Evolutionary conservation across 2,329 filamentous ascomycete genomes (phyloP).

Genomic region (Hortaea sp.): DNA sequence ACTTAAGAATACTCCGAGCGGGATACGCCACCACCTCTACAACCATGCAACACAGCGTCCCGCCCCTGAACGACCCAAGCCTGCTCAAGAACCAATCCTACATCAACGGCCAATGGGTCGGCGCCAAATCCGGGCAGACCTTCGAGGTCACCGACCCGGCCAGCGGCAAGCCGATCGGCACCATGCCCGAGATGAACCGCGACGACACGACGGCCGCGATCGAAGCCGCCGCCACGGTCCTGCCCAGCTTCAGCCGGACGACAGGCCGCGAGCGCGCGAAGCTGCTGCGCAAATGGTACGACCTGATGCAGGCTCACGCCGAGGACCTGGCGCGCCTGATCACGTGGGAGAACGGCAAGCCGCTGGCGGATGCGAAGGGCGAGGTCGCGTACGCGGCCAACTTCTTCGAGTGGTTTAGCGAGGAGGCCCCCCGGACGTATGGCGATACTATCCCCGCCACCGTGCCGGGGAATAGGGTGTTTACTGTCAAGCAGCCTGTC

Average conservation of each 20-base stretch:
- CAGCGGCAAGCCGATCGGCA: constrained; percentile 70
- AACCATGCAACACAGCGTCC: constrained; percentile 32
- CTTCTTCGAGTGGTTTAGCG: constrained; percentile 74
- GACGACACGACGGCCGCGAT: constrained; percentile 75
- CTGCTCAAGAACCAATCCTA: constrained; percentile 79
- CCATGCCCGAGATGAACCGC: constrained; percentile 71
- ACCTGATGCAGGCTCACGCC: constrained; percentile 65
- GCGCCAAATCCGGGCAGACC: constrained; percentile 75
- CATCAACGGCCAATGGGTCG: constrained; percentile 87
- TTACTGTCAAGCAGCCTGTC: constrained; percentile 72
- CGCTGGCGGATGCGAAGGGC: constrained; percentile 61
- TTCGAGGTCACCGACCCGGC: constrained; percentile 87
- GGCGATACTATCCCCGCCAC: constrained; percentile 66
- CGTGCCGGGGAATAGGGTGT: constrained; percentile 61
- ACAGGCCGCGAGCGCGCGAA: constrained; percentile 66
- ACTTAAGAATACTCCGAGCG: constrained; percentile 25
- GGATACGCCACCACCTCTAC: constrained; percentile 24
- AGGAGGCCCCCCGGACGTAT: constrained; percentile 64
- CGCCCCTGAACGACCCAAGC: constrained; percentile 37
- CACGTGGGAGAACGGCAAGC: constrained; percentile 86
- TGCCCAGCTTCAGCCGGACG: constrained; percentile 58
- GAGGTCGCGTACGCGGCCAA: constrained; percentile 63
- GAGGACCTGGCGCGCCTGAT: constrained; percentile 76
- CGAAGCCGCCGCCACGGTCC: constrained; percentile 66
- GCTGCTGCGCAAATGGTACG: constrained; percentile 70